Conservation (phyloP, 148 eudicot genomes). For the Diospyros lotus region DNA sequence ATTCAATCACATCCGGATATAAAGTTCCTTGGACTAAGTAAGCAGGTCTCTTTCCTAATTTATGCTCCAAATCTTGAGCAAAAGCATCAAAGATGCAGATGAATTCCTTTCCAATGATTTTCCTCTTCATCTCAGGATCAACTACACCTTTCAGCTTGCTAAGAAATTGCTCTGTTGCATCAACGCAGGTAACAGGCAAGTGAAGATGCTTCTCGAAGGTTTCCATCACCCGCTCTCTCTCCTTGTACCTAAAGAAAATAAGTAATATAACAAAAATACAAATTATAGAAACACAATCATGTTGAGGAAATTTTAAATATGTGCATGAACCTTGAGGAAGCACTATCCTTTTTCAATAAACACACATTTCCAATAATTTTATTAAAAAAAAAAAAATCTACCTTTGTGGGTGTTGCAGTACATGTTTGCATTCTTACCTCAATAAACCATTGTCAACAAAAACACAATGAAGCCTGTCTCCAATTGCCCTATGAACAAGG, state of each 20-base stretch:
- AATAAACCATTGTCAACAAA: conserved; percentile 92
- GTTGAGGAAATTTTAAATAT: not conserved
- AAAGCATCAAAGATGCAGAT: conserved; percentile 78
- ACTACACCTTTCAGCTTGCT: conserved; percentile 76
- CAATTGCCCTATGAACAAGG: conserved; percentile 95
- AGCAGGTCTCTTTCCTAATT: conserved; percentile 61
- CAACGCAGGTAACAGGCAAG: conserved; percentile 83
- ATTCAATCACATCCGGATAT: conserved; percentile 96
- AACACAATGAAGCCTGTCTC: conserved; percentile 89
- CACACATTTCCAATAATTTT: not conserved
- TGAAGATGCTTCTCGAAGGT: conserved; percentile 89
- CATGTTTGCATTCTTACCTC: conserved; percentile 43
- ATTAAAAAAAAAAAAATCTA: not conserved
- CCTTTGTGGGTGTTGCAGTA: not conserved
- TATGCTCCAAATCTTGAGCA: conserved; percentile 68
- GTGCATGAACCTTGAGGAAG: not conserved
- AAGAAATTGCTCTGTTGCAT: conserved; percentile 80
- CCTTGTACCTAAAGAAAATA: conserved; percentile 60
- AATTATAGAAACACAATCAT: not conserved
- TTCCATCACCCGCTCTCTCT: conserved; percentile 88
- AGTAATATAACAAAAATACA: conserved; percentile 3
- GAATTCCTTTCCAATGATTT: conserved; percentile 92
- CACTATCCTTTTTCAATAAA: not conserved
- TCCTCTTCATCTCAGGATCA: conserved; percentile 87
- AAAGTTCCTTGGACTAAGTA: conserved; percentile 96